Percentiles rank a stretch among this genome's conserved stretches.
Evolutionary conservation across 331 rosid species (phyloP).

Genomic region (Arachis monticola): DNA sequence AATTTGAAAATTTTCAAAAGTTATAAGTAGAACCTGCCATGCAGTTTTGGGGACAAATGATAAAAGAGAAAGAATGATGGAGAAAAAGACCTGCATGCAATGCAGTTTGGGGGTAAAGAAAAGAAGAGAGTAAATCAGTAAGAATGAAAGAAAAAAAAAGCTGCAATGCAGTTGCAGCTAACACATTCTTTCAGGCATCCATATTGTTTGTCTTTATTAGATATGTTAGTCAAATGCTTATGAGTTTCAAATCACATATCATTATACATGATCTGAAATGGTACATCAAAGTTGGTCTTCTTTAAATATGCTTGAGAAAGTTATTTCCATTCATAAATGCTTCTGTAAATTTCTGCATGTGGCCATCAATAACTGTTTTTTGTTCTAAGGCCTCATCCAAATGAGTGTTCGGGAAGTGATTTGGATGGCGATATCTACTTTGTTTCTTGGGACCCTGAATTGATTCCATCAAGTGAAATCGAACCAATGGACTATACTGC

Average conservation of each 20-base stretch:
- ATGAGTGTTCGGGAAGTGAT: constrained; percentile 67
- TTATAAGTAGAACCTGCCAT: no score
- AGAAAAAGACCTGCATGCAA: no score
- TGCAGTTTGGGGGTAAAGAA: no score
- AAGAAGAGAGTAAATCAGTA: no score
- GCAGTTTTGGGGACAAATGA: no score
- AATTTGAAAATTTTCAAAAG: no score
- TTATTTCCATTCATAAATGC: neutral
- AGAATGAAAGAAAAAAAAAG: no score
- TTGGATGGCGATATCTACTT: no score
- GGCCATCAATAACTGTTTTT: constrained; percentile 24
- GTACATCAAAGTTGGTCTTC: neutral
- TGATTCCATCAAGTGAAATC: constrained; percentile 57
- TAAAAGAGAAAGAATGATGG: no score
- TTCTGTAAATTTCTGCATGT: neutral
- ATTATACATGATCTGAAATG: neutral
- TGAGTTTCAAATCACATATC: neutral
- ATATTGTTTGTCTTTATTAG: neutral
- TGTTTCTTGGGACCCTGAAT: constrained; percentile 67
- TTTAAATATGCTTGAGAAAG: neutral
- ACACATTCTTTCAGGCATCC: neutral
- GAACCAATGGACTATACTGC: constrained; percentile 76
- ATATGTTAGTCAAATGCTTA: neutral
- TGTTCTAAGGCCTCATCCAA: constrained; percentile 80
- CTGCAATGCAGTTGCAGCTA: neutral